Base-by-base conservation (phyloP, 1,284 basidiomycete species). In the Apiotrichum brassicae region DNA sequence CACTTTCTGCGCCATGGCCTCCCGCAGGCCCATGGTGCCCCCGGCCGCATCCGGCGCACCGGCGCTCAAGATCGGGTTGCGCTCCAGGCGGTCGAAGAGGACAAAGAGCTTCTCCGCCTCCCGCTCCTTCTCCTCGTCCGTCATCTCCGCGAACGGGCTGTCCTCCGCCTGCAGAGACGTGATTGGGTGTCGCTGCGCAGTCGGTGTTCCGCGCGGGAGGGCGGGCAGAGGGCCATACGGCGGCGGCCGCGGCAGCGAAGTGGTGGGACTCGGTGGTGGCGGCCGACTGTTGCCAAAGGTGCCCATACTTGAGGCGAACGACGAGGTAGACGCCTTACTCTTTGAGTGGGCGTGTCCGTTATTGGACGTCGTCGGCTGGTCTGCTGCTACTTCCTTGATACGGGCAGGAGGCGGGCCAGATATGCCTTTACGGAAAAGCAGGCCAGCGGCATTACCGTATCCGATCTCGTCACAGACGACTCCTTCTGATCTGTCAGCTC, bases 371-470 rank as follows among this genome's bases (percentile, higher is more conserved):
- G 28, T 16, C 3, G 37, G 25, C 16, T 14, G 19, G 14, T 14
- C 28, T 14, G 75, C 69, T 3, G 80, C 54, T 20, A 79, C 75
- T 22, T 75, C 70, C 4, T 75, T 73, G 4, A 76, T 72, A 16
- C 70, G 73, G 5, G 65, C 73, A 7, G 64, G 57, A 5, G 69
- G 70, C 0, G 82, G 81, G 44, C 76, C 81, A 59, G 86, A 77
- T 56, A 94, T 79, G 13, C 89, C 89, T 64, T 89, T 90, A 63
- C 87, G 82, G 75, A 90, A 92, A 24, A 97, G 77, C 75, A 88
- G 86, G 1, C 92, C 92, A 0, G 90, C 88, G 26, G 91, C 88
- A 63, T 91, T 91, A 20, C 92, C 92, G 59, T 95, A 94, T 4
- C 91, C 91, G 41, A 93, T 80, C 46, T 86, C 82, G 6, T 81